Percentiles rank a stretch among this genome's conserved stretches.
These are phyloP conservation scores for Meredithiella fracta DNA, from an alignment of 2,329 filamentous ascomycete genomes.

Conservation along the genomic window DNA sequence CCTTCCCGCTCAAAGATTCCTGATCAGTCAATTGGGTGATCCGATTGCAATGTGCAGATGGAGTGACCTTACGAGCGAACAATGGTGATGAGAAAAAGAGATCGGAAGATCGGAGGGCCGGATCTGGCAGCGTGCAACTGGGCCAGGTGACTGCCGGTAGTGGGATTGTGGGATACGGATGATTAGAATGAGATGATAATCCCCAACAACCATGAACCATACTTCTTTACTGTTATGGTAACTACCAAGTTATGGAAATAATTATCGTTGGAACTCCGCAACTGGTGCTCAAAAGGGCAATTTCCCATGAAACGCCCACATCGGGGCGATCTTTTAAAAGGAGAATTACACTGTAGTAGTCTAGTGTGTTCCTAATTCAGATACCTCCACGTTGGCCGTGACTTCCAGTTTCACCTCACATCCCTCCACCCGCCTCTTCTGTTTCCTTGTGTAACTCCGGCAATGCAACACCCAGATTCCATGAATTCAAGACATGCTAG, in stretches of 20 bases:
- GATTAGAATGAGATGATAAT: neutral
- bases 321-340: too few species aligned
- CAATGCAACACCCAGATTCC: slow-evolving; percentile 4
- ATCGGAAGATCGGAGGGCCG: neutral
- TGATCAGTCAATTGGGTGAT: too few species aligned
- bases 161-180: neutral
- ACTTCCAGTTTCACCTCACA: neutral
- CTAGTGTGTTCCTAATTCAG: too few species aligned
- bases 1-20: neutral
- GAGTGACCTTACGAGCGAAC: neutral
- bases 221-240: too few species aligned
- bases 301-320: too few species aligned
- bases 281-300: too few species aligned
- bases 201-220: too few species aligned
- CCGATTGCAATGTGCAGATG: neutral
- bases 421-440: neutral
- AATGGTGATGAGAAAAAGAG: neutral
- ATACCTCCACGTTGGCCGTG: too few species aligned
- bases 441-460: neutral
- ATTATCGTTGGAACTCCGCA: too few species aligned
- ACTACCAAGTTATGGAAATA: too few species aligned
- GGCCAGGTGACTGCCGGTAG: neutral
- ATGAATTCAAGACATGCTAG: slow-evolving; percentile 8
- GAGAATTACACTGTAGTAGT: too few species aligned
- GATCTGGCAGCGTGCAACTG: neutral